Percentiles rank a stretch among this genome's conserved stretches.
Conservation (phyloP, 179 eudicot genomes). For the Drosera spatulata region DNA sequence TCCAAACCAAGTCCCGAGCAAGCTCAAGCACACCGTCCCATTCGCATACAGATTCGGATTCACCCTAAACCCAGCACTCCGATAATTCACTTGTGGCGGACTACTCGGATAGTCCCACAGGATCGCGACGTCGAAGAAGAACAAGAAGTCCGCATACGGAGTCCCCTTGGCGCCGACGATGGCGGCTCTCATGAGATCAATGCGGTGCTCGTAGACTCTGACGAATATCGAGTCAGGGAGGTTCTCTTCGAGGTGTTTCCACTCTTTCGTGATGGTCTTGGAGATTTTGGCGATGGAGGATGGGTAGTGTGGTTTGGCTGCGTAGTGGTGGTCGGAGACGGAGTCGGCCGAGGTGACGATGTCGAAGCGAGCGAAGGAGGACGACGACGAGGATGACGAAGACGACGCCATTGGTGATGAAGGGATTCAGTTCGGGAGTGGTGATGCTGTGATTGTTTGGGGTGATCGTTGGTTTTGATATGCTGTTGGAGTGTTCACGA, state of each 20-base stretch:
- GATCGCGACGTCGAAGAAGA: slow-evolving; percentile 58
- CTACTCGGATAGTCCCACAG: slow-evolving; percentile 51
- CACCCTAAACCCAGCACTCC: slow-evolving; percentile 45
- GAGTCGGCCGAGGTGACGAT: slow-evolving; percentile 10
- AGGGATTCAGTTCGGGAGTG: no score
- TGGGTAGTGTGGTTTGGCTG: not conserved
- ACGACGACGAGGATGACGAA: not conserved
- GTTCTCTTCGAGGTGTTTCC: slow-evolving; percentile 46
- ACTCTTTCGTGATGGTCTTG: slow-evolving; percentile 54
- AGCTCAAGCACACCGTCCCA: slow-evolving; percentile 61
- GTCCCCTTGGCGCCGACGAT: slow-evolving; percentile 72
- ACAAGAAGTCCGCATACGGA: slow-evolving; percentile 73
- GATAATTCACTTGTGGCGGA: slow-evolving; percentile 45
- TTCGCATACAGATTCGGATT: slow-evolving; percentile 58
- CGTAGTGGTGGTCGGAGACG: slow-evolving; percentile 15
- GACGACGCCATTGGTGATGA: no score
- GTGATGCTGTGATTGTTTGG: no score
- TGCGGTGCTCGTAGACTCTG: slow-evolving; percentile 48
- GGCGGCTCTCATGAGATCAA: slow-evolving; percentile 69
- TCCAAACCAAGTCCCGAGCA: slow-evolving; percentile 64
- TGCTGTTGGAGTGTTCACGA: no score
- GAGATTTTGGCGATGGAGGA: not conserved
- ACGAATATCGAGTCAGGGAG: slow-evolving; percentile 65
- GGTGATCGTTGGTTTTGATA: no score
- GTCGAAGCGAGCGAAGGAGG: slow-evolving; percentile 24